Percentiles rank a stretch among this genome's conserved stretches.
Evolutionary conservation across 1,139 yeast genomes (phyloP).

Genomic region (Yamadazyma jaroonii): DNA sequence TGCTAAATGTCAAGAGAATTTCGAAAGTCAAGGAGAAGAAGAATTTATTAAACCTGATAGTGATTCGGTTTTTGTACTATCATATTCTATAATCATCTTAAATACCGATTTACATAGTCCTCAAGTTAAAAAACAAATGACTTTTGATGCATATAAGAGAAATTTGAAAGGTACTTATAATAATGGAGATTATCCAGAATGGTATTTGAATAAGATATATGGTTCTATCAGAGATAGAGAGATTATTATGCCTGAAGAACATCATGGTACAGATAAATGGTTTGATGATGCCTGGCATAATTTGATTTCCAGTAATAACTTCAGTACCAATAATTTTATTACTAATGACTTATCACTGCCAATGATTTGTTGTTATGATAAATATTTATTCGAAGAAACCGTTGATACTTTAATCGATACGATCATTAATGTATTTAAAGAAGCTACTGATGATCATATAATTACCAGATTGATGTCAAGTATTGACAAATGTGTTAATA

Average conservation of each 20-base stretch:
- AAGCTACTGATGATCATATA: constrained; percentile 88
- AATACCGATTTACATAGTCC: constrained; percentile 81
- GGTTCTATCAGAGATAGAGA: constrained; percentile 79
- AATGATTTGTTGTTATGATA: constrained; percentile 55
- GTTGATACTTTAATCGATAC: constrained; percentile 67
- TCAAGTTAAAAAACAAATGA: constrained; percentile 83
- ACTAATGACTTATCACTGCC: constrained; percentile 20
- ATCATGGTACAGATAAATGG: constrained; percentile 81
- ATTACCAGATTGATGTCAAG: constrained; percentile 84
- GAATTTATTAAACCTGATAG: constrained; percentile 62
- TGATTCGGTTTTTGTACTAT: constrained; percentile 69
- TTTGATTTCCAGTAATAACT: constrained; percentile 54
- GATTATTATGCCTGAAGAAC: constrained; percentile 97
- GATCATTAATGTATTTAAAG: constrained; percentile 71
- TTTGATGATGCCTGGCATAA: constrained; percentile 95
- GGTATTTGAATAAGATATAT: constrained; percentile 82
- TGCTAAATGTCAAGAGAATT: constrained; percentile 49
- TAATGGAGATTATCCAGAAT: constrained; percentile 75
- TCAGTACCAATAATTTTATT: constrained; percentile 1
- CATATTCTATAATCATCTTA: constrained; percentile 73
- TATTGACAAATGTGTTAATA: constrained; percentile 76
- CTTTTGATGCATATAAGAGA: constrained; percentile 72
- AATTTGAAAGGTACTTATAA: constrained; percentile 81
- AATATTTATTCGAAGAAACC: constrained; percentile 59
- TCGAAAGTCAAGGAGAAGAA: constrained; percentile 18